Evolutionary conservation across 139 green algal genomes (phyloP).

Genomic region (Nannochloris sp.): DNA sequence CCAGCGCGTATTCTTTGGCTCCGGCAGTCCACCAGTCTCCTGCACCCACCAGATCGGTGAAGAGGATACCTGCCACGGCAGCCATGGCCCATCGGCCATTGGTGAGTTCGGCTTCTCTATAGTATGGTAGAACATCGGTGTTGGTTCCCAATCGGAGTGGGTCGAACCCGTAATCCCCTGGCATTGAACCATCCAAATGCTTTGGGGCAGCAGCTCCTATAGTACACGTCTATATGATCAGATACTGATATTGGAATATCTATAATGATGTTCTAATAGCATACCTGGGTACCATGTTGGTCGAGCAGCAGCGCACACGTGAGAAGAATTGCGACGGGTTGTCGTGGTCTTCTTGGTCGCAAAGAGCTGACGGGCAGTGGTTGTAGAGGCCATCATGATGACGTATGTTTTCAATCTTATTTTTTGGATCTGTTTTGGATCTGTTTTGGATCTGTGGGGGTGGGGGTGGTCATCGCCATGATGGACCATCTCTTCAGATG

Average conservation of each 20-base stretch:
- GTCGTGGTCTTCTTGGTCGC: too few relatives aligned
- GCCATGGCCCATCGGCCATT: constrained; percentile 87
- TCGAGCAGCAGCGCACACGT: constrained; percentile 1
- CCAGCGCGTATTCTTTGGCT: constrained; percentile 31
- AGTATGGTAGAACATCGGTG: constrained; percentile 34
- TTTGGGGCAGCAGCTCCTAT: constrained; percentile 9
- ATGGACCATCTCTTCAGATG: too few relatives aligned
- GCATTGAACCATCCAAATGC: constrained; percentile 7
- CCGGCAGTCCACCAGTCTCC: constrained; percentile 73
- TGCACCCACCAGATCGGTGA: constrained; percentile 40
- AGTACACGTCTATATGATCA: neutral
- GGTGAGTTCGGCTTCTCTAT: constrained; percentile 73
- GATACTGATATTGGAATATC: neutral
- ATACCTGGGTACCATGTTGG: constrained; percentile 7
- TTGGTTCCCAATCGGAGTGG: constrained; percentile 28
- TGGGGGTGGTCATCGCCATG: too few relatives aligned
- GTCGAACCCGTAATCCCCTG: constrained; percentile 28
- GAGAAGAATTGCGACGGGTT: neutral
- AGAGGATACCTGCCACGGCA: constrained; percentile 68
- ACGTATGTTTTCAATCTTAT: too few relatives aligned
- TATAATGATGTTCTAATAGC: neutral
- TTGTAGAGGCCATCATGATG: neutral
- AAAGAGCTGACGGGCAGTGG: too few relatives aligned
- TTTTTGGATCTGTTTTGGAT: too few relatives aligned
- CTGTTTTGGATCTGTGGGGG: too few relatives aligned